These are phyloP conservation scores for Grosmannia serpens DNA, from an alignment of 2,329 filamentous ascomycete species.

Conservation along the genomic window DNA sequence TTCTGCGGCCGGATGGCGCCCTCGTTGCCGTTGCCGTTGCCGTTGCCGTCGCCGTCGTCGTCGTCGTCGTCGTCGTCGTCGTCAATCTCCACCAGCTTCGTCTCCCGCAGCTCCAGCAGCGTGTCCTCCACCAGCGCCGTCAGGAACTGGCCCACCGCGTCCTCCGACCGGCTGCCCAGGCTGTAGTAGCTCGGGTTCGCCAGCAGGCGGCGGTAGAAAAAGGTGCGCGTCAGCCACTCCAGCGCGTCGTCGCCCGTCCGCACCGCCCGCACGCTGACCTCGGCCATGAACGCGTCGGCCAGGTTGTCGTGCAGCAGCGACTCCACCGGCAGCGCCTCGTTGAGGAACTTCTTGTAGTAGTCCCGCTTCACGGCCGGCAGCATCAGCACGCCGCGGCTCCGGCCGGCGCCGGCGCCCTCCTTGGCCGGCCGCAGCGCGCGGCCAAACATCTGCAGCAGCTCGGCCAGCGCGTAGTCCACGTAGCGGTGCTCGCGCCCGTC, in stretches of 20 bases:
- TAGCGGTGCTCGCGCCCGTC: constrained; percentile 95
- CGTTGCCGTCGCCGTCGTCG: no score
- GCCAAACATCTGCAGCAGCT: constrained; percentile 96
- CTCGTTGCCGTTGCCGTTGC: constrained; percentile 48
- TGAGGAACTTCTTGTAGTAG: constrained; percentile 98
- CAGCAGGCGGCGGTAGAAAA: constrained; percentile 89
- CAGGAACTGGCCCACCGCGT: constrained; percentile 85
- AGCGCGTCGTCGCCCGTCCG: constrained; percentile 93
- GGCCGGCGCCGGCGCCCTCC: constrained; percentile 47
- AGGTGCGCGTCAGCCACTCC: constrained; percentile 97
- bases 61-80: constrained; percentile 85
- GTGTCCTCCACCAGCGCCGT: constrained; percentile 92
- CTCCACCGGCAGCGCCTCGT: constrained; percentile 90
- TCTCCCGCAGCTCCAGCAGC: constrained; percentile 78
- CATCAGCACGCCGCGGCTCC: constrained; percentile 90
- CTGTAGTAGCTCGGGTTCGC: constrained; percentile 97
- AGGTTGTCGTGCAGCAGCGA: constrained; percentile 86
- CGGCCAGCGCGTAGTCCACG: constrained; percentile 87
- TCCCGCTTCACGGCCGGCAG: constrained; percentile 87
- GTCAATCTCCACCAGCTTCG: constrained; percentile 91
- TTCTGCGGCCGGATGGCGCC: constrained; percentile 78
- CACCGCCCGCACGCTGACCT: constrained; percentile 93
- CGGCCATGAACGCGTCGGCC: constrained; percentile 91
- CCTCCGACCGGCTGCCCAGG: constrained; percentile 75
- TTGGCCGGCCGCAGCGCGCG: constrained; percentile 77